These are phyloP conservation scores for Fusarium napiforme DNA, from an alignment of 2,329 filamentous ascomycete genomes.

Conservation along the genomic window DNA sequence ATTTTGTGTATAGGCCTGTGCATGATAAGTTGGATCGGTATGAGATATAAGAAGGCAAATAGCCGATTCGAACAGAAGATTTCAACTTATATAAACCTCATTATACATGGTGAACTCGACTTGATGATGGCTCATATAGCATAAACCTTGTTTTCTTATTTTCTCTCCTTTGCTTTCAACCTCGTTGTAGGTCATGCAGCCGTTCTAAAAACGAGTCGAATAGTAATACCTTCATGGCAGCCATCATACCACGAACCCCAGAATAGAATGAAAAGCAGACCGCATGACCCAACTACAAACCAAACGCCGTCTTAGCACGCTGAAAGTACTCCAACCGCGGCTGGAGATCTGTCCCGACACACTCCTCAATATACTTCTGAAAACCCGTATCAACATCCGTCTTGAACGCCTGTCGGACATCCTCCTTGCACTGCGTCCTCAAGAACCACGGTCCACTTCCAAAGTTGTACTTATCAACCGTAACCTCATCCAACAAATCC, in stretches of 20 bases:
- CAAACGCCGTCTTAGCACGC: slow-evolving; percentile 61
- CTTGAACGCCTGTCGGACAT: slow-evolving; percentile 50
- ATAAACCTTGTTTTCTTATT: neutral
- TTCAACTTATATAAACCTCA: accelerated
- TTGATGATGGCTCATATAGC: neutral
- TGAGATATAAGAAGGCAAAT: slow-evolving; percentile 1
- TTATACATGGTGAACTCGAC: accelerated
- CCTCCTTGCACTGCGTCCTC: slow-evolving; percentile 53
- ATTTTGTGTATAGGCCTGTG: slow-evolving; percentile 63
- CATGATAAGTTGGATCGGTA: slow-evolving; percentile 61
- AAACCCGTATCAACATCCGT: slow-evolving; percentile 56
- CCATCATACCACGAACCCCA: neutral
- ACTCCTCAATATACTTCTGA: slow-evolving; percentile 57
- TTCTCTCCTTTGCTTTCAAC: neutral
- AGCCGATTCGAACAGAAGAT: neutral
- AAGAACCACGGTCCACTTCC: slow-evolving; percentile 64
- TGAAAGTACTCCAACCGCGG: slow-evolving; percentile 55
- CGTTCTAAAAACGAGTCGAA: too few species aligned
- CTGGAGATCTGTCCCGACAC: slow-evolving; percentile 54
- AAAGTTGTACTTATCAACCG: slow-evolving; percentile 64
- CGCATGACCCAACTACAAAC: slow-evolving; percentile 35
- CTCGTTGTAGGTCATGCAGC: too few species aligned
- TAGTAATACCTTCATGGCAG: neutral
- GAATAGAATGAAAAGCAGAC: neutral
- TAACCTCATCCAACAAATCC: slow-evolving; percentile 57